These are phyloP conservation scores for Breviolum minutum DNA, from an alignment of 73 alveolate species.

Conservation along the genomic window DNA sequence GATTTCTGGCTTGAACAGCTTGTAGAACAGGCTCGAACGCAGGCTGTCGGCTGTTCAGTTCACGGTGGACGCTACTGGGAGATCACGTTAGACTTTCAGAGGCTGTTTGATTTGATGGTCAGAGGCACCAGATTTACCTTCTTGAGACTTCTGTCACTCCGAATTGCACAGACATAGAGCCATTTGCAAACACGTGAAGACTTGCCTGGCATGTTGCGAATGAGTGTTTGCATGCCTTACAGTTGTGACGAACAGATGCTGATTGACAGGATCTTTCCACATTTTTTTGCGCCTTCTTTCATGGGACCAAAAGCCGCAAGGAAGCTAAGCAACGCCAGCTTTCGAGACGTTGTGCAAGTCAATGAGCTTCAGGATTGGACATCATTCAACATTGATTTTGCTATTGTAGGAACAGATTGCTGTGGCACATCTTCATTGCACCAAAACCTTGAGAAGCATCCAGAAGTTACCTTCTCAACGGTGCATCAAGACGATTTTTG, in stretches of 20 bases:
- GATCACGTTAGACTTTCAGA: background rate
- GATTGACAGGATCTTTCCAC: background rate
- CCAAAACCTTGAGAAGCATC: conserved; percentile 47
- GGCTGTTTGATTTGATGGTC: background rate
- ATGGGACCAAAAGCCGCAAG: conserved; percentile 4
- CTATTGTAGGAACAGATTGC: conserved; percentile 33
- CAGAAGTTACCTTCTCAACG: conserved; percentile 22
- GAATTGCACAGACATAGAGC: background rate
- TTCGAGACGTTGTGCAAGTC: background rate
- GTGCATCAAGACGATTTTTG: conserved; percentile 1
- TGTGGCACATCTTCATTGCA: conserved; percentile 77
- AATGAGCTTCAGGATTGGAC: conserved; percentile 59
- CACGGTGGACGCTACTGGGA: conserved; percentile 89
- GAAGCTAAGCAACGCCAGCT: background rate
- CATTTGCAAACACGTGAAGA: background rate
- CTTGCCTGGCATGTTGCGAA: conserved; percentile 15
- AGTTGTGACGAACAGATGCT: background rate
- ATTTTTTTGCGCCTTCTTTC: background rate
- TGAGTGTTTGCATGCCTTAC: background rate
- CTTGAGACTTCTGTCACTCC: background rate
- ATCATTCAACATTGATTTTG: conserved; percentile 41
- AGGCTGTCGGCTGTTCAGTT: conserved; percentile 43
- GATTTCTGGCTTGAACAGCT: conserved; percentile 51
- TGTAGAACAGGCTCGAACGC: conserved; percentile 36
- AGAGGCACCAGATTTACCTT: background rate